These are phyloP conservation scores for Irpex sp. DNA, from an alignment of 1,284 basidiomycete genomes.

Conservation along the genomic window DNA sequence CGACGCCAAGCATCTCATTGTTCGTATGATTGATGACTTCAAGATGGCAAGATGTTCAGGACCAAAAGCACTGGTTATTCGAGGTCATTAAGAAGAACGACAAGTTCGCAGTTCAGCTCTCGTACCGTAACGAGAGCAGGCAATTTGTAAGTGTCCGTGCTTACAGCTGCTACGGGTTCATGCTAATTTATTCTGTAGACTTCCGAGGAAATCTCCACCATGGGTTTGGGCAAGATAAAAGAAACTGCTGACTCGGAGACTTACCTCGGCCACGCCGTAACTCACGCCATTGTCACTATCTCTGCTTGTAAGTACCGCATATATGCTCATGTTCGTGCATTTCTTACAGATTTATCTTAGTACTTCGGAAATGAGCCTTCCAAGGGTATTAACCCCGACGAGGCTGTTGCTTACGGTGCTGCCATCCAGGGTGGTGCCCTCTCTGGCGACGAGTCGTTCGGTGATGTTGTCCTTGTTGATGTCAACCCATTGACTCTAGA, in stretches of 20 bases:
- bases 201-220: conserved; percentile 92
- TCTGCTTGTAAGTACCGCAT: conserved; percentile 78
- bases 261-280: conserved; percentile 96
- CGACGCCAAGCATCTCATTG: conserved; percentile 97
- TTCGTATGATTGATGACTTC: conserved; percentile 85
- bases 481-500: conserved; percentile 95
- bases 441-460: conserved; percentile 86
- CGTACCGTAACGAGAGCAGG: conserved; percentile 89
- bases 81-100: conserved; percentile 82
- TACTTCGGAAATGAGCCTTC: conserved; percentile 94
- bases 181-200: conserved; percentile 50
- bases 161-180: neutral
- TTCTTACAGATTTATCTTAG: too few species aligned
- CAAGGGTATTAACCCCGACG: conserved; percentile 91
- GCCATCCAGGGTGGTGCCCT: conserved; percentile 91
- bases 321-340: neutral
- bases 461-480: conserved; percentile 94
- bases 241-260: conserved; percentile 99
- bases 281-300: conserved; percentile 97
- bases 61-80: conserved; percentile 93
- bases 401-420: conserved; percentile 82
- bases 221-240: conserved; percentile 98
- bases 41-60: conserved; percentile 85
- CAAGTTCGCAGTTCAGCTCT: conserved; percentile 89
- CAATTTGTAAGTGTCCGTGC: conserved; percentile 73